phyloP scores from a whole-genome alignment of 192 early-diverging fungal species.

The Umbelopsis ramanniana region DNA sequence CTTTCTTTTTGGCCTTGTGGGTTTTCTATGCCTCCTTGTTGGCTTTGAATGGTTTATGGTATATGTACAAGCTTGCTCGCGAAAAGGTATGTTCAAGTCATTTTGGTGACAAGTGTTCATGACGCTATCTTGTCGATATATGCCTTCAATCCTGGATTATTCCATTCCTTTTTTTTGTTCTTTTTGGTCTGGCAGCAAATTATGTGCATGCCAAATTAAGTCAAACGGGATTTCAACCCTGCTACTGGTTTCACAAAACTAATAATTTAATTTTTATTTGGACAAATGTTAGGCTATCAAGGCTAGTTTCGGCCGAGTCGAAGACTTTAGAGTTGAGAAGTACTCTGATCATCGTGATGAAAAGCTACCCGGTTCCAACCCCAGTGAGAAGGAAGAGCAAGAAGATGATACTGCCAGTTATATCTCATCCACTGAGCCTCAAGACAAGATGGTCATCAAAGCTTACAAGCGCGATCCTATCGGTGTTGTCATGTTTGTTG shows the following conservation, averaged over 20 bases:
- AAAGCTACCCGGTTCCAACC: constrained; percentile 4
- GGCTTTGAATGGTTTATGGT: constrained; percentile 31
- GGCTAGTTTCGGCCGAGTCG: background rate
- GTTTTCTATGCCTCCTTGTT: constrained; percentile 28
- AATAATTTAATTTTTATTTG: background rate
- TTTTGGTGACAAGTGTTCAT: too few species aligned
- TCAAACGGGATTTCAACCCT: background rate
- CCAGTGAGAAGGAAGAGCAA: background rate
- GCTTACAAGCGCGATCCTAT: constrained; percentile 50
- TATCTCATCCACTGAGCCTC: constrained; percentile 7
- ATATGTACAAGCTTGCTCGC: constrained; percentile 31
- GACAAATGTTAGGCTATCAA: background rate
- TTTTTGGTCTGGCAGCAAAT: too few species aligned
- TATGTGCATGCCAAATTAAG: background rate
- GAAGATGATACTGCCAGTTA: constrained; percentile 16
- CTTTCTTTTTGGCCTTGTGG: constrained; percentile 39
- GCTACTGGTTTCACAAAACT: background rate
- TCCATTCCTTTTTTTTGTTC: too few species aligned
- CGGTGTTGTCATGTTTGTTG: constrained; percentile 43
- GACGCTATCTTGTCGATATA: background rate
- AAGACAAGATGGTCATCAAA: constrained; percentile 43
- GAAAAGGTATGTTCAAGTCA: constrained; percentile 12
- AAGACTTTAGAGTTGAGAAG: constrained; percentile 16
- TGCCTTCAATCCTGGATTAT: background rate
- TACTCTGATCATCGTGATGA: constrained; percentile 4